Conservation (phyloP, 495 filamentous ascomycete genomes). For the Penicillium longicatenatum region DNA sequence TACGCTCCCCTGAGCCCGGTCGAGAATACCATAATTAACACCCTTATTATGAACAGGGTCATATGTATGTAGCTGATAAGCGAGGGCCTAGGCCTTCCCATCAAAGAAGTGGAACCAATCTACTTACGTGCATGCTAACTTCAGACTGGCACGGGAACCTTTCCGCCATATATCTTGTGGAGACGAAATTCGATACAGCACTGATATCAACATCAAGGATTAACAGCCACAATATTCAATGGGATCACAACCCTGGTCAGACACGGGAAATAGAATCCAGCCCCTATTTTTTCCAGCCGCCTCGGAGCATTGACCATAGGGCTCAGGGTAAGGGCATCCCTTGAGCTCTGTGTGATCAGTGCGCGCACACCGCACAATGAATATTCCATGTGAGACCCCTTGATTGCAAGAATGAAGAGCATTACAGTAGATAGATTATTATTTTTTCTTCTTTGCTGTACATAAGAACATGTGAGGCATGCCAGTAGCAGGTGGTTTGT, state of each 20-base stretch:
- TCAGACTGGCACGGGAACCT: not conserved
- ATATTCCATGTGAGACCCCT: not conserved
- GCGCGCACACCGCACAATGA: slow-evolving; percentile 21
- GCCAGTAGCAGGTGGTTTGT: slow-evolving; percentile 11
- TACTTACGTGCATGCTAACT: not conserved
- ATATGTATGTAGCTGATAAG: not conserved
- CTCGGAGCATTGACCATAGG: slow-evolving; percentile 17
- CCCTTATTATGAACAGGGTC: not conserved
- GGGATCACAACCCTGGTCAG: slow-evolving; percentile 1
- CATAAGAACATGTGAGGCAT: slow-evolving; percentile 4
- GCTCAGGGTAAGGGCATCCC: slow-evolving; percentile 33
- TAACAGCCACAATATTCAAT: slow-evolving; percentile 1
- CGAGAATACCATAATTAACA: not conserved
- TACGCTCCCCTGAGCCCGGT: not conserved
- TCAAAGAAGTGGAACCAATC: not conserved
- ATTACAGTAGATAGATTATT: no score
- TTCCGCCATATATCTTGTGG: not conserved
- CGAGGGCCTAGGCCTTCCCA: not conserved
- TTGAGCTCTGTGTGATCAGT: slow-evolving; percentile 28
- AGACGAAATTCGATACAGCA: not conserved
- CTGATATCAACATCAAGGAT: not conserved
- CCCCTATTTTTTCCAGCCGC: slow-evolving; percentile 1
- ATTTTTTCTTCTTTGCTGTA: no score
- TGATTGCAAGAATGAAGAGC: slow-evolving; percentile 1
- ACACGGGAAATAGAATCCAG: not conserved